Conservation (phyloP, 371 early-diverging fungal species). For the Mucor sp. region DNA sequence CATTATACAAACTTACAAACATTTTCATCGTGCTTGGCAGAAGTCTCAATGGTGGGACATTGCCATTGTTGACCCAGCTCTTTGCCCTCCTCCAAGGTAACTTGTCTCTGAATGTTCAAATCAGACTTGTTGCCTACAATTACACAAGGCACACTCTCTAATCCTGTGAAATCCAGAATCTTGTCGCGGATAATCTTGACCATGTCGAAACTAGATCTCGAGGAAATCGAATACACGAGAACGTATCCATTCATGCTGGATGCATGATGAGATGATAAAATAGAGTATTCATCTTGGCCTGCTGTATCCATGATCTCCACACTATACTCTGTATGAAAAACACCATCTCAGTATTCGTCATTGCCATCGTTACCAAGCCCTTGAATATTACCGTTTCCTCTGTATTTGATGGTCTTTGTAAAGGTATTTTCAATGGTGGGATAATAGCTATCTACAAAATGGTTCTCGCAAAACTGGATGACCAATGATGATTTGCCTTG, state of each 20-base stretch:
- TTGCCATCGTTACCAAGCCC: background rate
- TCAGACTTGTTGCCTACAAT: constrained; percentile 96
- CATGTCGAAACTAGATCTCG: constrained; percentile 87
- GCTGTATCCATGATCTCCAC: constrained; percentile 96
- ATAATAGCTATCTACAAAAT: constrained; percentile 91
- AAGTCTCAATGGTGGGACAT: constrained; percentile 85
- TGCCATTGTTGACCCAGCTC: constrained; percentile 79
- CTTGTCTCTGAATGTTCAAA: constrained; percentile 79
- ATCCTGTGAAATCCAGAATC: constrained; percentile 90
- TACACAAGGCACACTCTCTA: constrained; percentile 86
- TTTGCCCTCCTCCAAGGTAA: constrained; percentile 78
- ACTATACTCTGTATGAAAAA: constrained; percentile 64
- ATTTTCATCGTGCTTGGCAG: constrained; percentile 91
- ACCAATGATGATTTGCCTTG: constrained; percentile 90
- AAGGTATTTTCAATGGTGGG: constrained; percentile 84
- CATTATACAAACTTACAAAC: constrained; percentile 57
- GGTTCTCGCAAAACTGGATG: constrained; percentile 92
- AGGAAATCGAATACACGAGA: constrained; percentile 90
- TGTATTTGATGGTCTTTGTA: constrained; percentile 81
- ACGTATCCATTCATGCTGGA: constrained; percentile 94
- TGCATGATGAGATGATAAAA: constrained; percentile 87
- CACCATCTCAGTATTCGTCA: background rate
- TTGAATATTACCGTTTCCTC: constrained; percentile 58
- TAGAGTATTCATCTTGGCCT: constrained; percentile 97
- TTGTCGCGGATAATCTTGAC: constrained; percentile 90